Evolutionary conservation across 2,329 filamentous ascomycete genomes (phyloP).

Genomic region (Gaeumannomyces tritici): DNA sequence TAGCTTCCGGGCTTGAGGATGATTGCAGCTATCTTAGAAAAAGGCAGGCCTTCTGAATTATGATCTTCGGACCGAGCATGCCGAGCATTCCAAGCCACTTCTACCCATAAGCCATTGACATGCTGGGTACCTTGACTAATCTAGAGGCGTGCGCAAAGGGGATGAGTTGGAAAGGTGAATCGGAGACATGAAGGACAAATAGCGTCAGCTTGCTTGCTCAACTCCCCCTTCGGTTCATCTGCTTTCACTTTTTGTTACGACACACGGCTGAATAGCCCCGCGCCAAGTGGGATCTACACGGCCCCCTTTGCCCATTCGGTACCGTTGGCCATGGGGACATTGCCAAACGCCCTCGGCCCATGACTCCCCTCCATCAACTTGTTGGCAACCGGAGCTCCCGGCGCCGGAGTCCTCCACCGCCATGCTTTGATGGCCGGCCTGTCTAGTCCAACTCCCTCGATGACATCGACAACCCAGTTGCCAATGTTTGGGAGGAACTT

Average conservation of each 20-base stretch:
- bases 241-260: background rate
- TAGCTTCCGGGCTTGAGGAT: background rate
- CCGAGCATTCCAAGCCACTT: too few species aligned
- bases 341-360: conserved; percentile 9
- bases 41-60: background rate
- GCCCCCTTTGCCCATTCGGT: background rate
- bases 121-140: too few species aligned
- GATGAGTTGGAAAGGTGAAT: too few species aligned
- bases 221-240: too few species aligned
- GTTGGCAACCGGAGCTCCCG: conserved; percentile 5
- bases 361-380: conserved; percentile 12
- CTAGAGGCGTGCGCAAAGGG: too few species aligned
- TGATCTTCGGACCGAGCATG: too few species aligned
- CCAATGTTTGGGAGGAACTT: conserved; percentile 20
- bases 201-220: too few species aligned
- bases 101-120: too few species aligned
- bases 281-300: background rate
- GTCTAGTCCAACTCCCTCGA: conserved; percentile 26
- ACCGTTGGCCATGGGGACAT: conserved; percentile 8
- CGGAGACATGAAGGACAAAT: too few species aligned
- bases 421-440: conserved; percentile 12
- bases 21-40: background rate
- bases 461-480: conserved; percentile 30
- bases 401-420: conserved; percentile 9
- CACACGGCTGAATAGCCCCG: background rate